Conservation (phyloP, 176 grass and related monocot species). For the Raddia distichophylla region DNA sequence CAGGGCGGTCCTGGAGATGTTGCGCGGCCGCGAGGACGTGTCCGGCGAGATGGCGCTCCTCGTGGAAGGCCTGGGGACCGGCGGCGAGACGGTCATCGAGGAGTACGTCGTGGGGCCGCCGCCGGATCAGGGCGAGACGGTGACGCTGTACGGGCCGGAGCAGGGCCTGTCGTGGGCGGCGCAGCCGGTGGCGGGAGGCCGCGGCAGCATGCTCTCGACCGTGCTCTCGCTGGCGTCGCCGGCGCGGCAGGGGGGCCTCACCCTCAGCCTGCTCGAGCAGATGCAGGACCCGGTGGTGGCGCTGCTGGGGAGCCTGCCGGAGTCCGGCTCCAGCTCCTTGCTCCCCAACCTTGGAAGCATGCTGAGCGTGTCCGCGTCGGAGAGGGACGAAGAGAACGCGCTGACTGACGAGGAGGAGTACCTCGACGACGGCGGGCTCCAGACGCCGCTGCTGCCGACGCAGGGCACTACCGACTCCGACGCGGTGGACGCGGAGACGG, state of each 20-base stretch:
- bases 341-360: slow-evolving; percentile 88
- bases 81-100: slow-evolving; percentile 69
- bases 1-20: slow-evolving; percentile 57
- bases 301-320: slow-evolving; percentile 59
- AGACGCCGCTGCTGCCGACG: slow-evolving; percentile 37
- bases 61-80: slow-evolving; percentile 66
- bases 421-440: neutral
- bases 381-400: slow-evolving; percentile 64
- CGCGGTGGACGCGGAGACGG: slow-evolving; percentile 40
- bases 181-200: slow-evolving; percentile 56
- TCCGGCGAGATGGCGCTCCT: slow-evolving; percentile 84
- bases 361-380: slow-evolving; percentile 57
- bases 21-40: slow-evolving; percentile 71
- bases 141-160: slow-evolving; percentile 75
- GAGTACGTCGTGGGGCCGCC: slow-evolving; percentile 71
- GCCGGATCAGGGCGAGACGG: slow-evolving; percentile 49
- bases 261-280: slow-evolving; percentile 54
- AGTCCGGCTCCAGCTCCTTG: slow-evolving; percentile 23
- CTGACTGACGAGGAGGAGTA: slow-evolving; percentile 22
- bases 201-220: slow-evolving; percentile 52
- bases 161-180: slow-evolving; percentile 72
- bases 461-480: slow-evolving; percentile 43
- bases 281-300: slow-evolving; percentile 82
- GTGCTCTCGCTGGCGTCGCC: slow-evolving; percentile 7
- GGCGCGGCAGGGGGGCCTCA: slow-evolving; percentile 39